Evolutionary conservation across 495 filamentous ascomycete species (phyloP).

Genomic region (Clohesyomyces aquaticus): DNA sequence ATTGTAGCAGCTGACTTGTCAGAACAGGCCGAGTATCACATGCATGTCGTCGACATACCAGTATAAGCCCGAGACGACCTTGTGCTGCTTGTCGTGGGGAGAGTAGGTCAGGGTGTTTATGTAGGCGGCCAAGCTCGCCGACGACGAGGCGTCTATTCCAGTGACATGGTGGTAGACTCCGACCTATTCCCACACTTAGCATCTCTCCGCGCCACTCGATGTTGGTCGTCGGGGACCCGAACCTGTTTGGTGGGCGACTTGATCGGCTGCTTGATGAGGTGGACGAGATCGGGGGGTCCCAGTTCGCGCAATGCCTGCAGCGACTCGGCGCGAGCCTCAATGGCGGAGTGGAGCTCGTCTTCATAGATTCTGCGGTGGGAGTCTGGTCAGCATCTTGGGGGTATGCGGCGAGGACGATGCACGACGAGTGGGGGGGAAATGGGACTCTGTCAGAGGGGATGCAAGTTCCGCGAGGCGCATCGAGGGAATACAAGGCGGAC

Average conservation of each 20-base stretch:
- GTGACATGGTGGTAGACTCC: conserved; percentile 99
- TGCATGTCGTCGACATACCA: conserved; percentile 60
- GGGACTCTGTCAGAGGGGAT: neutral
- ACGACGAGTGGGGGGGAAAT: neutral
- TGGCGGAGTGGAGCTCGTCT: conserved; percentile 82
- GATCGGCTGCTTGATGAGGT: conserved; percentile 84
- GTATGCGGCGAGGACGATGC: neutral
- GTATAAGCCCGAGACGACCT: conserved; percentile 90
- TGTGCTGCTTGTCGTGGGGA: conserved; percentile 80
- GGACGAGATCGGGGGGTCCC: conserved; percentile 92
- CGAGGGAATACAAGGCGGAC: neutral
- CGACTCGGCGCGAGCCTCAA: conserved; percentile 87
- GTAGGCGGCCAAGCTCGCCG: conserved; percentile 93
- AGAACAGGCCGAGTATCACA: conserved; percentile 21
- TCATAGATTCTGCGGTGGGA: conserved; percentile 73
- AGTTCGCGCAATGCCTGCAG: conserved; percentile 84
- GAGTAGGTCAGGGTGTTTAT: conserved; percentile 96
- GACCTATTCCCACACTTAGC: conserved; percentile 55
- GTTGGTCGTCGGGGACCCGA: conserved; percentile 28
- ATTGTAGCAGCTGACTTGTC: conserved; percentile 84
- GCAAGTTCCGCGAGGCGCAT: neutral
- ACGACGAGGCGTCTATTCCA: conserved; percentile 95
- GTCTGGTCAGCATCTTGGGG: conserved; percentile 26
- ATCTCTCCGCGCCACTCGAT: conserved; percentile 7
- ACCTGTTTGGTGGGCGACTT: conserved; percentile 68